phyloP scores from a whole-genome alignment of 1,284 basidiomycete species.

The Boletellus deceptivus region DNA sequence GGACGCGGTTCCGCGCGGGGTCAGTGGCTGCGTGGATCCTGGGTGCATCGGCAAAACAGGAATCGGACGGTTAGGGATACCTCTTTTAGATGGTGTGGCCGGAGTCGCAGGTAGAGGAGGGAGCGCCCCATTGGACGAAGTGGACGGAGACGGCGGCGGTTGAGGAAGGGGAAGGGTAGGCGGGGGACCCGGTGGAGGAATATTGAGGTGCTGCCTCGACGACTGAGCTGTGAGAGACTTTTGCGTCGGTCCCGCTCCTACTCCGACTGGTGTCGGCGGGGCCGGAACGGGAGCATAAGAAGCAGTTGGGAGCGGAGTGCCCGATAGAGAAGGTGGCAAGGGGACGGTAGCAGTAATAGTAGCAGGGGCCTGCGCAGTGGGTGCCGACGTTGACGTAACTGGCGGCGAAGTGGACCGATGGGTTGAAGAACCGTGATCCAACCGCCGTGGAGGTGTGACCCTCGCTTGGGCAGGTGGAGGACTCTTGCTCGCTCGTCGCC shows the following conservation, averaged over 20 bases:
- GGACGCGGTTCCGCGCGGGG: constrained; percentile 15
- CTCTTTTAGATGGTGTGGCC: constrained; percentile 7
- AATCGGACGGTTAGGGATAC: constrained; percentile 15
- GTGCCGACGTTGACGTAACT: constrained; percentile 5
- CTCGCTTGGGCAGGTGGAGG: constrained; percentile 22
- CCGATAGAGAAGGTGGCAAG: constrained; percentile 18
- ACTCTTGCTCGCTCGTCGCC: constrained; percentile 22
- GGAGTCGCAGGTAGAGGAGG: constrained; percentile 1
- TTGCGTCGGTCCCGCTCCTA: neutral
- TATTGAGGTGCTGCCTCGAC: constrained; percentile 30
- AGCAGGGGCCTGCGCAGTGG: constrained; percentile 3
- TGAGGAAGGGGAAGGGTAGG: constrained; percentile 31
- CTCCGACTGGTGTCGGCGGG: neutral
- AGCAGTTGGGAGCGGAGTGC: constrained; percentile 22
- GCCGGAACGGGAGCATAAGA: constrained; percentile 5
- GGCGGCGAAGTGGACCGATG: constrained; percentile 11
- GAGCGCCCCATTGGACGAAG: neutral
- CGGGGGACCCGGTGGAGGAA: constrained; percentile 32
- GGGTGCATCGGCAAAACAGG: constrained; percentile 13
- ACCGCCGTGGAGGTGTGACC: constrained; percentile 10
- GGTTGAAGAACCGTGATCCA: constrained; percentile 5
- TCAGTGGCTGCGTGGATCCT: constrained; percentile 17
- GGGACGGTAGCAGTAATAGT: constrained; percentile 11
- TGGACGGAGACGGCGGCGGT: constrained; percentile 21
- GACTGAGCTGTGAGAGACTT: constrained; percentile 12